Conservation (phyloP, 2,329 filamentous ascomycete genomes). For the Beauveria rudraprayagi region DNA sequence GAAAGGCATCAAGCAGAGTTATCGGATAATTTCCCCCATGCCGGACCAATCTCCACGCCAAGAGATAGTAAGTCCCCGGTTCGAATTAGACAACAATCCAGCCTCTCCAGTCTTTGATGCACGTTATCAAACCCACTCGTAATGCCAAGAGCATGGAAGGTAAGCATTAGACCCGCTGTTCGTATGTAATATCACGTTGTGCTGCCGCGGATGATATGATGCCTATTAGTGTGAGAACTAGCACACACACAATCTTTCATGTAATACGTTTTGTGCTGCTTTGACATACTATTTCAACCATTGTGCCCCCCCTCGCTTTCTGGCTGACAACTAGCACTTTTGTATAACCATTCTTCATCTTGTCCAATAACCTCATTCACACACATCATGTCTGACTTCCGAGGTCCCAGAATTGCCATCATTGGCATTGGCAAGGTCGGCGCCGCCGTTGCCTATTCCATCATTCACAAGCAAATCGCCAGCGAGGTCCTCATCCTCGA, state of each 20-base stretch:
- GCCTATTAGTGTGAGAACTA: not conserved
- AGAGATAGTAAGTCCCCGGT: not conserved
- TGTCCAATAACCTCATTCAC: not conserved
- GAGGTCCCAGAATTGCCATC: slow-evolving; percentile 31
- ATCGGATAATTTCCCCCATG: not conserved
- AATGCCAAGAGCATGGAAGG: slow-evolving; percentile 8
- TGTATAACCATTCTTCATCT: not conserved
- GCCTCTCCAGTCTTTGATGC: not conserved
- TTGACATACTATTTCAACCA: slow-evolving; percentile 10
- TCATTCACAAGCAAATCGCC: slow-evolving; percentile 41
- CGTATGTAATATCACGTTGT: slow-evolving; percentile 8
- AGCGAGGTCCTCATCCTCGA: slow-evolving; percentile 47
- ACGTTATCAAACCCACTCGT: slow-evolving; percentile 8
- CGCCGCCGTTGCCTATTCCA: slow-evolving; percentile 40
- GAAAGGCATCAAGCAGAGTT: not conserved
- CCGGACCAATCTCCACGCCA: not conserved
- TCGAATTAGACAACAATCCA: not conserved
- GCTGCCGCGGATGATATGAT: not conserved
- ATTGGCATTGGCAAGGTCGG: slow-evolving; percentile 44
- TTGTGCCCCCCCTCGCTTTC: not conserved
- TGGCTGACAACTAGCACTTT: not conserved
- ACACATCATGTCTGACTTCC: slow-evolving; percentile 11
- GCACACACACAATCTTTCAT: slow-evolving; percentile 4
- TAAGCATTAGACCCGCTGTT: slow-evolving; percentile 11
- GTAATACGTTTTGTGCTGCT: not conserved